phyloP scores from a whole-genome alignment of 495 filamentous ascomycete genomes.

The Annulohypoxylon stygium region DNA sequence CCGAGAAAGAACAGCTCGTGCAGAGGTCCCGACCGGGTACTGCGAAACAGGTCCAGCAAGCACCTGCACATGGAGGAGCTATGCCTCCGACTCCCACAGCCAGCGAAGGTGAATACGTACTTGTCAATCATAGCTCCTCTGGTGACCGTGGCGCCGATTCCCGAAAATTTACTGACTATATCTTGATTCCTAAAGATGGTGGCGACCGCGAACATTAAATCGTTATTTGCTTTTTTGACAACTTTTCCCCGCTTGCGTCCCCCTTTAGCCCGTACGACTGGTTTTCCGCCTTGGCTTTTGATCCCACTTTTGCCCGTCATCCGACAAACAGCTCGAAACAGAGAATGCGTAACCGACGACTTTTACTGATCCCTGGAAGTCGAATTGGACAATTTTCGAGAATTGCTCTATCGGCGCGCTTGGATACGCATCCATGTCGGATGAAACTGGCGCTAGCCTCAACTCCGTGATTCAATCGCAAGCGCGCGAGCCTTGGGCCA shows the following conservation, averaged over 20 bases:
- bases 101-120: conserved; percentile 70
- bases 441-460: conserved; percentile 1
- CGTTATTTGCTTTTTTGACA: conserved; percentile 23
- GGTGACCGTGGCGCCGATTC: conserved; percentile 46
- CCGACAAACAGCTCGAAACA: background rate
- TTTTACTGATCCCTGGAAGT: conserved; percentile 4
- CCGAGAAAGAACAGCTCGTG: conserved; percentile 49
- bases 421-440: conserved; percentile 29
- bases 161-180: conserved; percentile 51
- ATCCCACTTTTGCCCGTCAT: conserved; percentile 12
- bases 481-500: conserved; percentile 22
- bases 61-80: conserved; percentile 60
- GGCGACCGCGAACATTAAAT: conserved; percentile 51
- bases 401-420: conserved; percentile 9
- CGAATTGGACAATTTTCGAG: conserved; percentile 33
- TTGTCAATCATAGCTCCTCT: conserved; percentile 52
- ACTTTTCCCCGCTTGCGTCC: conserved; percentile 10
- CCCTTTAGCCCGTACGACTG: conserved; percentile 31
- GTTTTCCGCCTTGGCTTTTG: conserved; percentile 26
- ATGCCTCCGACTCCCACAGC: conserved; percentile 68
- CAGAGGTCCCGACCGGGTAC: conserved; percentile 58
- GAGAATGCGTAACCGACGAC: conserved; percentile 27
- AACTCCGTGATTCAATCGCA: conserved; percentile 15
- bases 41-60: conserved; percentile 58
- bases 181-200: conserved; percentile 52